These are phyloP conservation scores for Aspergillus olivimuriae DNA, from an alignment of 495 filamentous ascomycete genomes.

Conservation along the genomic window DNA sequence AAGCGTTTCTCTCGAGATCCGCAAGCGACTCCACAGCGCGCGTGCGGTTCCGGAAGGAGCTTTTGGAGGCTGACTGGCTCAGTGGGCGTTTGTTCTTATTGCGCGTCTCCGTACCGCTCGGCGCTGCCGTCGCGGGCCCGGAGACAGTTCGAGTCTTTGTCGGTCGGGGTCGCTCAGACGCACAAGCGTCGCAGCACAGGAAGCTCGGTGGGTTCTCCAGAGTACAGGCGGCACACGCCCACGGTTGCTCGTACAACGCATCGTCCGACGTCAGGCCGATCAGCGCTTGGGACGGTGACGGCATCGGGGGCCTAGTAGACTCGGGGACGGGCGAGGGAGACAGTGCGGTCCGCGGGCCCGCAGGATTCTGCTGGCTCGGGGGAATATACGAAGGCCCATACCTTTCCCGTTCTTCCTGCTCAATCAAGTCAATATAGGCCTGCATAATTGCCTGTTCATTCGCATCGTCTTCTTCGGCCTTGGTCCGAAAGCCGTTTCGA, in stretches of 20 bases:
- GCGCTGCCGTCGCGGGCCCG: constrained; percentile 5
- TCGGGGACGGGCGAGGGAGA: constrained; percentile 18
- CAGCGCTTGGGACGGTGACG: constrained; percentile 4
- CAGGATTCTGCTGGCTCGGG: constrained; percentile 54
- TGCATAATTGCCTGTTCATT: constrained; percentile 86
- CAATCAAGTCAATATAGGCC: constrained; percentile 80
- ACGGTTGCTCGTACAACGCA: constrained; percentile 38
- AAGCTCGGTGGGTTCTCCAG: constrained; percentile 68
- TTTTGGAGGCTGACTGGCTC: constrained; percentile 10
- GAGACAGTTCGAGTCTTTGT: constrained; percentile 15
- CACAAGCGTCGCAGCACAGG: constrained; percentile 75
- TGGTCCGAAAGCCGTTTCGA: constrained; percentile 68
- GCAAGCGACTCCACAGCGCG: constrained; percentile 33
- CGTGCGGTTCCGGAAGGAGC: constrained; percentile 29
- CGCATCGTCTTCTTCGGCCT: constrained; percentile 83
- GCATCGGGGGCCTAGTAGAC: constrained; percentile 14
- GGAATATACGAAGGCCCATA: constrained; percentile 61
- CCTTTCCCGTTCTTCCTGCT: constrained; percentile 73
- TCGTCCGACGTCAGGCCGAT: constrained; percentile 20
- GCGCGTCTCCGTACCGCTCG: constrained; percentile 8
- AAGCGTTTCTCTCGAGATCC: constrained; percentile 29
- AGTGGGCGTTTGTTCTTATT: constrained; percentile 20
- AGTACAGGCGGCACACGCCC: constrained; percentile 77
- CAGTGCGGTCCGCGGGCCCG: constrained; percentile 38
- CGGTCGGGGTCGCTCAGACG: constrained; percentile 50